Conservation (phyloP, 208 protist species). For the Wallacemonas collosoma region DNA sequence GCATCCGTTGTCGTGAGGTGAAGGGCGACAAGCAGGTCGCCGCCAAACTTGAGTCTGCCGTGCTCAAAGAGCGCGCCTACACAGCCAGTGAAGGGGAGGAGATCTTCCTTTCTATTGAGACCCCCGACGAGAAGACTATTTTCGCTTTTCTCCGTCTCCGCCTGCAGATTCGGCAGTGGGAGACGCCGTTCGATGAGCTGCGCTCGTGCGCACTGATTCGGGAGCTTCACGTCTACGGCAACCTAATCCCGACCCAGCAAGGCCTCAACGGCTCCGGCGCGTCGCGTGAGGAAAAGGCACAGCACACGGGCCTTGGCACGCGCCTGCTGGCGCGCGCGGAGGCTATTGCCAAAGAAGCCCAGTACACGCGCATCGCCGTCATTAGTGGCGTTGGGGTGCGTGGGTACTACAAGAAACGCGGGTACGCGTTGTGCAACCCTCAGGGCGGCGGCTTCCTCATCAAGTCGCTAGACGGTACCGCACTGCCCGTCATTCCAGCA, state of each 20-base stretch:
- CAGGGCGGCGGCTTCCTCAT: slow-evolving; percentile 68
- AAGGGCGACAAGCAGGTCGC: slow-evolving; percentile 63
- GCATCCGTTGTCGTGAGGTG: slow-evolving; percentile 95
- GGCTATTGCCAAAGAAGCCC: slow-evolving; percentile 91
- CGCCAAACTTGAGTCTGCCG: slow-evolving; percentile 46
- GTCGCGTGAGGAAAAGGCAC: slow-evolving; percentile 85
- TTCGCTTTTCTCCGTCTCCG: slow-evolving; percentile 86
- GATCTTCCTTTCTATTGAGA: slow-evolving; percentile 82
- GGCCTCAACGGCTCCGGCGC: not conserved
- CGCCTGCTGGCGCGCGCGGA: slow-evolving; percentile 97
- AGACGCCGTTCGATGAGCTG: slow-evolving; percentile 96
- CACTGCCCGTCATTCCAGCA: not conserved
- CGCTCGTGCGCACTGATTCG: slow-evolving; percentile 93
- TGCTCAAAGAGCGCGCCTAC: slow-evolving; percentile 61
- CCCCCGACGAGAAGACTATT: slow-evolving; percentile 57
- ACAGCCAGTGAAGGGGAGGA: slow-evolving; percentile 74
- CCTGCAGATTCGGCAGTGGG: slow-evolving; percentile 63
- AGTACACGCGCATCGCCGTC: slow-evolving; percentile 94
- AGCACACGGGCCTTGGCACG: slow-evolving; percentile 96
- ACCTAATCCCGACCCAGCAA: slow-evolving; percentile 60
- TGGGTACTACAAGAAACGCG: slow-evolving; percentile 97
- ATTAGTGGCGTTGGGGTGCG: slow-evolving; percentile 98
- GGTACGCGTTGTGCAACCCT: slow-evolving; percentile 80
- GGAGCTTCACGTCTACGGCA: slow-evolving; percentile 98
- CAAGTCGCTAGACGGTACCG: slow-evolving; percentile 36